Percentiles rank a stretch among this genome's conserved stretches.
Conservation (phyloP, 257 asterid genomes). For the Marsdenia floribunda region DNA sequence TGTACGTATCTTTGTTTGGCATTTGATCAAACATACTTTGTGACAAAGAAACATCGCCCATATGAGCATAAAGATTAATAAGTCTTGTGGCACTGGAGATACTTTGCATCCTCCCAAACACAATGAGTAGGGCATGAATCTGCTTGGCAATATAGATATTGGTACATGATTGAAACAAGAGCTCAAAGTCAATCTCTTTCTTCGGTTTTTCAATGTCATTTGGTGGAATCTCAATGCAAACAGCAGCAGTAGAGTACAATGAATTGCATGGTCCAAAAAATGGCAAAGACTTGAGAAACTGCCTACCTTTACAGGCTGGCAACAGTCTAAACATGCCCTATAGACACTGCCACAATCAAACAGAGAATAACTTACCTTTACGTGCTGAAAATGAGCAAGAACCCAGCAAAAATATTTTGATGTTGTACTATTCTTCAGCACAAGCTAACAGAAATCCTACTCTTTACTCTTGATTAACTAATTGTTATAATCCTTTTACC, state of each 20-base stretch:
- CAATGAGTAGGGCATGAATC: constrained; percentile 64
- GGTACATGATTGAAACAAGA: constrained; percentile 48
- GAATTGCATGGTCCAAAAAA: constrained; percentile 14
- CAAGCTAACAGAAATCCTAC: not conserved
- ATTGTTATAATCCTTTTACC: not conserved
- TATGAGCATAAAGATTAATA: constrained; percentile 56
- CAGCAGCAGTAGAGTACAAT: constrained; percentile 23
- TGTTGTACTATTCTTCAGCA: not conserved
- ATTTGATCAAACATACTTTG: constrained; percentile 43
- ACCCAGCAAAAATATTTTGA: not conserved
- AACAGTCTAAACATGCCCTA: constrained; percentile 32
- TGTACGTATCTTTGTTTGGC: constrained; percentile 50
- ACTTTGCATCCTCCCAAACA: constrained; percentile 56
- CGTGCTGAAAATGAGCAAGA: not conserved
- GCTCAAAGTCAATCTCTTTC: constrained; percentile 46
- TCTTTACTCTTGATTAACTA: not conserved
- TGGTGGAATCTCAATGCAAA: constrained; percentile 25
- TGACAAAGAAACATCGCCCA: constrained; percentile 56
- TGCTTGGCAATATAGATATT: constrained; percentile 35
- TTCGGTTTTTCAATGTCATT: constrained; percentile 20
- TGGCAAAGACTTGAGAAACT: constrained; percentile 13
- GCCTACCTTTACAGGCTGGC: constrained; percentile 38
- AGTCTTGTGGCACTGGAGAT: constrained; percentile 49
- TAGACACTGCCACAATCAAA: constrained; percentile 3
- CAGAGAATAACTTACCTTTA: not conserved